Conservation (phyloP, 495 filamentous ascomycete genomes). For the Penicillium argentinense region DNA sequence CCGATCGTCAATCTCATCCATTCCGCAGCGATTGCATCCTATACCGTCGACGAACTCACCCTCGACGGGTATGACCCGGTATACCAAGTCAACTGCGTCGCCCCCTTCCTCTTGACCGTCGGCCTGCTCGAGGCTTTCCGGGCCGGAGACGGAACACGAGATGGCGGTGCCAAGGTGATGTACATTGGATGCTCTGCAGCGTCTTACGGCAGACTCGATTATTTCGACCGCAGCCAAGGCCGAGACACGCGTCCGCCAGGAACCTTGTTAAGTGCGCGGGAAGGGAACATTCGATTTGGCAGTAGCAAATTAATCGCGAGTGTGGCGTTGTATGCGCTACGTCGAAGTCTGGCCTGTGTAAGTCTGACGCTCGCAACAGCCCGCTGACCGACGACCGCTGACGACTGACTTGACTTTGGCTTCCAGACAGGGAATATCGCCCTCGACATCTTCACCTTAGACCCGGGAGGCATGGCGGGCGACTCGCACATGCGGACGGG, state of each 20-base stretch:
- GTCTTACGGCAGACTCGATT: slow-evolving; percentile 37
- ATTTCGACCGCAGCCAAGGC: slow-evolving; percentile 30
- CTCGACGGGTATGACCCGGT: slow-evolving; percentile 41
- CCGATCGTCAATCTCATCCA: slow-evolving; percentile 39
- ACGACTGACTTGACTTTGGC: background rate
- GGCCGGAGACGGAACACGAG: slow-evolving; percentile 34
- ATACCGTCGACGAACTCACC: slow-evolving; percentile 34
- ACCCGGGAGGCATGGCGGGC: slow-evolving; percentile 40
- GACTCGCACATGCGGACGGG: slow-evolving; percentile 26
- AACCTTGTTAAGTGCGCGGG: slow-evolving; percentile 30
- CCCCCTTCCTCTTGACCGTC: slow-evolving; percentile 41
- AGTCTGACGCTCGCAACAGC: slow-evolving; percentile 13
- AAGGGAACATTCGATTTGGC: slow-evolving; percentile 36
- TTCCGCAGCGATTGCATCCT: slow-evolving; percentile 39
- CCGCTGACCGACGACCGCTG: background rate
- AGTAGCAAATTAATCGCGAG: slow-evolving; percentile 44
- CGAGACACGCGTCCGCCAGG: slow-evolving; percentile 18
- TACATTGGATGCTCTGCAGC: slow-evolving; percentile 40
- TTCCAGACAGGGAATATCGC: slow-evolving; percentile 36
- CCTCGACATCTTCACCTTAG: slow-evolving; percentile 42
- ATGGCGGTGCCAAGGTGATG: slow-evolving; percentile 39
- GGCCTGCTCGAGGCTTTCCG: slow-evolving; percentile 43
- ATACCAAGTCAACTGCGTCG: slow-evolving; percentile 44
- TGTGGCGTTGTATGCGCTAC: slow-evolving; percentile 42
- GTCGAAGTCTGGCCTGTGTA: slow-evolving; percentile 40